phyloP scores from a whole-genome alignment of 306 rosid genomes.

The Quercus wislizeni region DNA sequence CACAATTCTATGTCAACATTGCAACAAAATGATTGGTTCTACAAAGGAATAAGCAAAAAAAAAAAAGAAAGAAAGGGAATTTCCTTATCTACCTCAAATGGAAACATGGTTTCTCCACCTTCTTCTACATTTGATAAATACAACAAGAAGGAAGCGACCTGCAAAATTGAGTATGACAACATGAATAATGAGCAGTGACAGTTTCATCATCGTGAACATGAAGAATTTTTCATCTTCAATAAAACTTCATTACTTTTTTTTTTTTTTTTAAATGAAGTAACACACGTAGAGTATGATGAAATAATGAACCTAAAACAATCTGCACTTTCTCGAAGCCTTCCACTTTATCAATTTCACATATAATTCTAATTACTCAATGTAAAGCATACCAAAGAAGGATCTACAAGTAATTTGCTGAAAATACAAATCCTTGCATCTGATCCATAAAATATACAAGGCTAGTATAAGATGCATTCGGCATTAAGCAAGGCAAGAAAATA shows the following conservation, averaged over 20 bases:
- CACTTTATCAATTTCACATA: not conserved
- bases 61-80: not conserved
- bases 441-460: not conserved
- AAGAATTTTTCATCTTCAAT: no score
- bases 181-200: not conserved
- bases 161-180: slow-evolving; percentile 7
- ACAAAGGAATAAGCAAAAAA: not conserved
- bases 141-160: slow-evolving; percentile 69
- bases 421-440: not conserved
- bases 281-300: not conserved
- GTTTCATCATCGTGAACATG: not conserved
- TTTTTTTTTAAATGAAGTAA: not conserved
- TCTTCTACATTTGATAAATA: slow-evolving; percentile 59
- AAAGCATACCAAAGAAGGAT: not conserved
- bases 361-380: not conserved
- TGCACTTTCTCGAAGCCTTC: not conserved
- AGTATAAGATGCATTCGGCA: not conserved
- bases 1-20: not conserved
- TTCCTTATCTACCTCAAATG: slow-evolving; percentile 50
- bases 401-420: not conserved
- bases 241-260: no score
- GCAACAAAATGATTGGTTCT: not conserved
- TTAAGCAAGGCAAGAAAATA: not conserved
- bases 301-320: not conserved
- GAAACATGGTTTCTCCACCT: slow-evolving; percentile 79